Evolutionary conservation across 306 rosid genomes (phyloP).

Genomic region (Cucumis melo): DNA sequence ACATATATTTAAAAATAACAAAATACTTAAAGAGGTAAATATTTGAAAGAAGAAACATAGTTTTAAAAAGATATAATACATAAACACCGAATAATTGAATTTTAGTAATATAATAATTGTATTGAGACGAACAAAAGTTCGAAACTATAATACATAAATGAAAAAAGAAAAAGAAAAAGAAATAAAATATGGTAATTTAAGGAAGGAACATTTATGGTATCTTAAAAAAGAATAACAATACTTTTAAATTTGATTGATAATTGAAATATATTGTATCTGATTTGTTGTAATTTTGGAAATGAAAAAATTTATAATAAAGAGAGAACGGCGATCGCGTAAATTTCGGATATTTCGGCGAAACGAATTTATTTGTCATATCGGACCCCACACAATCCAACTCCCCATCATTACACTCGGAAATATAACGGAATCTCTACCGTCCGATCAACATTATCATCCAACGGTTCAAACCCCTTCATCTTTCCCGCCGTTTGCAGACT

Average conservation of each 20-base stretch:
- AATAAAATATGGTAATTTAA: not conserved
- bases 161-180: not conserved
- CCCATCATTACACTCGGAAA: not conserved
- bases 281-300: not conserved
- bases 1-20: no score
- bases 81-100: no score
- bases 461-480: not conserved
- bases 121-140: no score
- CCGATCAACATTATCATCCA: not conserved
- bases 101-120: no score
- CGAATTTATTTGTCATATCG: conserved; percentile 3
- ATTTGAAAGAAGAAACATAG: no score
- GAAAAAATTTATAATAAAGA: not conserved
- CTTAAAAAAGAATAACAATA: no score
- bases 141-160: not conserved
- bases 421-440: not conserved
- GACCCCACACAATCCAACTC: conserved; percentile 10
- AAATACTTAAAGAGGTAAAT: no score
- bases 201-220: no score
- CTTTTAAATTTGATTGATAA: no score
- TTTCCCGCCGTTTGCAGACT: conserved; percentile 7
- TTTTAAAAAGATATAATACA: no score
- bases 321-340: conserved; percentile 4
- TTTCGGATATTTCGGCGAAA: conserved; percentile 10
- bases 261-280: not conserved